Evolutionary conservation across 2,329 filamentous ascomycete species (phyloP).

Genomic region (Sporothrix dimorphospora): DNA sequence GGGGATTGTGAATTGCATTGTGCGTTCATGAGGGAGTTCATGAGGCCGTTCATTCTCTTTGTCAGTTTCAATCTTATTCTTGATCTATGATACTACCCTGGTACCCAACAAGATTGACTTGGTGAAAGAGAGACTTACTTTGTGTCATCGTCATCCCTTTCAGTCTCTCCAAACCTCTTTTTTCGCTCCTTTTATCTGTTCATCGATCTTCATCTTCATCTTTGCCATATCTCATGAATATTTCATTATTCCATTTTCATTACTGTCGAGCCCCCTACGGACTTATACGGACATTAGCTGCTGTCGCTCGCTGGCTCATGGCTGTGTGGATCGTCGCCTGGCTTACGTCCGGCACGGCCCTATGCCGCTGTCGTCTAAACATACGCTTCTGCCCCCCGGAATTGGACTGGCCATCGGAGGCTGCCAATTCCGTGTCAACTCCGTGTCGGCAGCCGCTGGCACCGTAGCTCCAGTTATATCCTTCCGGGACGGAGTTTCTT

Average conservation of each 20-base stretch:
- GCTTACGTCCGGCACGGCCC: not conserved
- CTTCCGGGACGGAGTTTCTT: not conserved
- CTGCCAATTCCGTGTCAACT: constrained; percentile 5
- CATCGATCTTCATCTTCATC: not conserved
- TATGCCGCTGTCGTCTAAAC: too few species aligned
- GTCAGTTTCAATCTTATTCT: too few species aligned
- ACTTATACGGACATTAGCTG: constrained; percentile 10
- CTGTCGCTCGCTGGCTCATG: not conserved
- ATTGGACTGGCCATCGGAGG: not conserved
- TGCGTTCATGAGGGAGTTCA: too few species aligned
- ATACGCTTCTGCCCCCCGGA: too few species aligned
- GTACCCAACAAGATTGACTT: too few species aligned
- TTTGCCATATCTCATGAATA: not conserved
- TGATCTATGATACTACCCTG: too few species aligned
- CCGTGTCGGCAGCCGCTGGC: not conserved
- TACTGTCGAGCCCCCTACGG: not conserved
- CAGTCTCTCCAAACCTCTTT: too few species aligned
- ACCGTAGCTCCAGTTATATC: not conserved
- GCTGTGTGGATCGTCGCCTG: not conserved
- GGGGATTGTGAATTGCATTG: too few species aligned
- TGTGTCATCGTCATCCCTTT: too few species aligned
- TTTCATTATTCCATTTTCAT: not conserved
- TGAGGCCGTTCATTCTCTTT: too few species aligned
- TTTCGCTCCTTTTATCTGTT: too few species aligned
- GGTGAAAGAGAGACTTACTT: too few species aligned